These are phyloP conservation scores for Pythium dissotocum DNA, from an alignment of 352 stramenopile species.

Conservation along the genomic window DNA sequence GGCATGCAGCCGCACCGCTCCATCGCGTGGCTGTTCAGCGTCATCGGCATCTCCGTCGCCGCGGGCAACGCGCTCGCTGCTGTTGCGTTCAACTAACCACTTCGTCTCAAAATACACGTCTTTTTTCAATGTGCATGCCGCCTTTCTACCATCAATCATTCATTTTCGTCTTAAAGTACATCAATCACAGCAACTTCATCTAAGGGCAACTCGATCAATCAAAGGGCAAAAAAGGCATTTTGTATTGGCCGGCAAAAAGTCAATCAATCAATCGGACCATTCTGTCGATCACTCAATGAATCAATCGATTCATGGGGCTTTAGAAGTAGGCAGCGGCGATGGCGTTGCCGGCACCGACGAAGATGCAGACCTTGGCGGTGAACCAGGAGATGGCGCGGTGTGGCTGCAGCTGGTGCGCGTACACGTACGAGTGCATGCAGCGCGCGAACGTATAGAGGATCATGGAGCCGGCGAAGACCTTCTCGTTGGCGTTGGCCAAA, in stretches of 20 bases:
- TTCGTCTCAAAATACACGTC: background rate
- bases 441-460: slow-evolving; percentile 37
- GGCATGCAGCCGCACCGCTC: slow-evolving; percentile 35
- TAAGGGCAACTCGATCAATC: background rate
- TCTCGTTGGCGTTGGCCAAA: slow-evolving; percentile 28
- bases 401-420: slow-evolving; percentile 32
- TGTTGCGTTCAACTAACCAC: background rate
- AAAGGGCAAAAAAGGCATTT: background rate
- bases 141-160: background rate
- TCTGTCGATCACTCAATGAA: background rate
- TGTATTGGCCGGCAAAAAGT: background rate
- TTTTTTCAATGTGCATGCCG: background rate
- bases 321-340: slow-evolving; percentile 10
- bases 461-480: slow-evolving; percentile 23
- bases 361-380: slow-evolving; percentile 25
- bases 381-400: slow-evolving; percentile 28
- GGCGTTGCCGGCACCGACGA: slow-evolving; percentile 30
- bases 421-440: slow-evolving; percentile 37
- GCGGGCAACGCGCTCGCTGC: background rate
- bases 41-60: slow-evolving; percentile 20
- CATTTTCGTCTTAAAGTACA: no score
- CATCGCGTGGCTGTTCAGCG: slow-evolving; percentile 24
- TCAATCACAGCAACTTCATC: no score
- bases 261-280: background rate
- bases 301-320: background rate